These are phyloP conservation scores for Talaromyces wortmannii DNA, from an alignment of 495 filamentous ascomycete species.

Conservation along the genomic window DNA sequence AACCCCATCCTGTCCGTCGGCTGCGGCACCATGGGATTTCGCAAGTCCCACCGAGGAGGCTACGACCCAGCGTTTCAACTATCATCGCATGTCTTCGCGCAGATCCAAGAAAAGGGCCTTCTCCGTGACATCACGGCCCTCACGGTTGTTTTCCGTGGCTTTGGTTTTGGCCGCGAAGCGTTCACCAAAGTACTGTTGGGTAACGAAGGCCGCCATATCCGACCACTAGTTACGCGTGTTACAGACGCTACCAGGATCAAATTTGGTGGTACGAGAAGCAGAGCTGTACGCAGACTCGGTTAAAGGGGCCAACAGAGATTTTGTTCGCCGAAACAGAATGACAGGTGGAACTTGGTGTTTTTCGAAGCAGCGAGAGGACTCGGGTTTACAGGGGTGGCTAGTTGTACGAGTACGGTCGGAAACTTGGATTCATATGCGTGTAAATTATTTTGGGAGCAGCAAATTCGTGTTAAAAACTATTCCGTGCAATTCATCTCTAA, in stretches of 20 bases:
- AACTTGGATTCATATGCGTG: neutral
- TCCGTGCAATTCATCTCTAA: neutral
- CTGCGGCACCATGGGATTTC: constrained; percentile 80
- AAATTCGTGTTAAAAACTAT: neutral
- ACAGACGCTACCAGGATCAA: constrained; percentile 83
- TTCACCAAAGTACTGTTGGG: constrained; percentile 84
- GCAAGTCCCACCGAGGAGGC: constrained; percentile 64
- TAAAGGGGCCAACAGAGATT: constrained; percentile 17
- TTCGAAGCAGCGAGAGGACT: no score
- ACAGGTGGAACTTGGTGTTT: neutral
- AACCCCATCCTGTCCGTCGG: constrained; percentile 68
- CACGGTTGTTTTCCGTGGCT: constrained; percentile 76
- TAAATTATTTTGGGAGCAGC: neutral
- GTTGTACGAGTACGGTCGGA: neutral
- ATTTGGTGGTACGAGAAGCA: constrained; percentile 89
- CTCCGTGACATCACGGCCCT: constrained; percentile 51
- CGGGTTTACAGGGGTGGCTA: neutral
- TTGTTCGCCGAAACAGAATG: neutral
- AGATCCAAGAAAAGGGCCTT: constrained; percentile 68
- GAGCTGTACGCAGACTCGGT: constrained; percentile 74
- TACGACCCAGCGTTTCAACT: constrained; percentile 96
- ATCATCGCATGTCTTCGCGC: constrained; percentile 65
- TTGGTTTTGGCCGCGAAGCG: constrained; percentile 78
- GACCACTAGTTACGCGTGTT: constrained; percentile 64
- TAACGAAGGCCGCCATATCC: constrained; percentile 67